A percentile compares a stretch with the other conserved stretches of the same genome.
Evolutionary conservation across 352 stramenopile species (phyloP).

Genomic region (Globisporangium paddicum): DNA sequence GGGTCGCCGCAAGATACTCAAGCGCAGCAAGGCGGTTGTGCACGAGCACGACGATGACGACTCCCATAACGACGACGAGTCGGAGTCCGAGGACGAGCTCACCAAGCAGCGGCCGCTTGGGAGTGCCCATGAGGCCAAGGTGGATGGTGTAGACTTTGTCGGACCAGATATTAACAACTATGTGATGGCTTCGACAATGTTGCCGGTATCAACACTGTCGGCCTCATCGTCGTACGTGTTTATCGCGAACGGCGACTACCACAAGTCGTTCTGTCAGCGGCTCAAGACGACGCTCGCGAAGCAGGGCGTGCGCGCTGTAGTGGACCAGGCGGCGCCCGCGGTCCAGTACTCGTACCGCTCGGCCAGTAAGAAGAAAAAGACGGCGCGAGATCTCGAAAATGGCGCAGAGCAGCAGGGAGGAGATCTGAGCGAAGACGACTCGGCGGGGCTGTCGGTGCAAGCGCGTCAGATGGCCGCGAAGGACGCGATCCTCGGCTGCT

Average conservation of each 20-base stretch:
- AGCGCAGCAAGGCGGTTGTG: conserved; percentile 15
- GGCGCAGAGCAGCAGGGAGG: neutral
- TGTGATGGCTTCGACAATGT: neutral
- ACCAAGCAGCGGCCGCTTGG: conserved; percentile 10
- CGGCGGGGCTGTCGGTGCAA: conserved; percentile 30
- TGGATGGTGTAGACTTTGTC: neutral
- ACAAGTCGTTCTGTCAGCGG: conserved; percentile 54
- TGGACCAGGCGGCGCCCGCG: conserved; percentile 45
- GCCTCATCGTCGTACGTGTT: conserved; percentile 42
- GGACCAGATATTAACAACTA: neutral
- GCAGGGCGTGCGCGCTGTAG: conserved; percentile 48
- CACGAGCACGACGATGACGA: conserved; percentile 6
- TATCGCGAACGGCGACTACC: conserved; percentile 71
- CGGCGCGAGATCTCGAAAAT: conserved; percentile 1
- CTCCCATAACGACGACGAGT: conserved; percentile 2
- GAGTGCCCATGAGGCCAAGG: neutral
- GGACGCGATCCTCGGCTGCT: conserved; percentile 63
- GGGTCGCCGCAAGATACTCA: conserved; percentile 25
- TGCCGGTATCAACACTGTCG: neutral
- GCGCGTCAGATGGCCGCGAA: conserved; percentile 68
- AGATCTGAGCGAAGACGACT: conserved; percentile 1
- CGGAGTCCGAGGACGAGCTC: conserved; percentile 19
- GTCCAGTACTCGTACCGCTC: conserved; percentile 38
- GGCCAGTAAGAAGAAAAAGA: conserved; percentile 11
- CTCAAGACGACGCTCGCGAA: conserved; percentile 55